Percentiles rank a stretch among this genome's conserved stretches.
phyloP scores from a whole-genome alignment of 169 alveolate genomes.

The Hepatocystis sp. region DNA sequence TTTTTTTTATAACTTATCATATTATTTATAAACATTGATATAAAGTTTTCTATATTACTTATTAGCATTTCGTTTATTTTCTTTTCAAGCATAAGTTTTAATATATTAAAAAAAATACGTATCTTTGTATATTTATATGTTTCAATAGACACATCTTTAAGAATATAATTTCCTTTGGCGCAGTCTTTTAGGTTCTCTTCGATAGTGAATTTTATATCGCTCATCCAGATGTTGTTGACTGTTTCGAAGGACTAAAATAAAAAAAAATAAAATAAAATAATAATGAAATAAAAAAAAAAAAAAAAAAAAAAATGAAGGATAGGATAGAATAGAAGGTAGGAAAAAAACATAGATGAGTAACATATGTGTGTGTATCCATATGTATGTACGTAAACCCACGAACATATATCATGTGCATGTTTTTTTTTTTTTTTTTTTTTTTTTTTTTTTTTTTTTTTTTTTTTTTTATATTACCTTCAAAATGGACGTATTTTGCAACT shows the following conservation, averaged over 20 bases:
- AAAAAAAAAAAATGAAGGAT: no score
- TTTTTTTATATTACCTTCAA: slow-evolving; percentile 22
- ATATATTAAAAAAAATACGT: slow-evolving; percentile 62
- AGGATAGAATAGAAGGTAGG: no score
- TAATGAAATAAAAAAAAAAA: no score
- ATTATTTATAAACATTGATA: slow-evolving; percentile 25
- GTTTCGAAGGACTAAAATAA: slow-evolving; percentile 72
- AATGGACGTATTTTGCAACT: slow-evolving; percentile 50
- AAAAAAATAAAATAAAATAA: no score
- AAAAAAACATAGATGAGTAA: no score
- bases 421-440: neutral
- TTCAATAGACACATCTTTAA: slow-evolving; percentile 65
- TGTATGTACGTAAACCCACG: no score
- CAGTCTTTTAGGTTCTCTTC: slow-evolving; percentile 70
- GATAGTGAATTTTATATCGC: slow-evolving; percentile 46
- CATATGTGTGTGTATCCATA: no score
- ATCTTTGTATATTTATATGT: slow-evolving; percentile 68
- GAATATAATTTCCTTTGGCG: slow-evolving; percentile 55
- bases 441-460: neutral
- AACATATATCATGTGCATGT: neutral
- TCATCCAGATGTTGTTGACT: slow-evolving; percentile 70
- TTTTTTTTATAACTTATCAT: slow-evolving; percentile 39
- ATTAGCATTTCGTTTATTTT: slow-evolving; percentile 67
- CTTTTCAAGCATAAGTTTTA: slow-evolving; percentile 45
- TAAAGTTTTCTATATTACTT: slow-evolving; percentile 44